Evolutionary conservation across 129 eudicot genomes (phyloP), one percentile per base, ranked within the genome.

Genomic region (Helichrysum umbraculigerum): DNA sequence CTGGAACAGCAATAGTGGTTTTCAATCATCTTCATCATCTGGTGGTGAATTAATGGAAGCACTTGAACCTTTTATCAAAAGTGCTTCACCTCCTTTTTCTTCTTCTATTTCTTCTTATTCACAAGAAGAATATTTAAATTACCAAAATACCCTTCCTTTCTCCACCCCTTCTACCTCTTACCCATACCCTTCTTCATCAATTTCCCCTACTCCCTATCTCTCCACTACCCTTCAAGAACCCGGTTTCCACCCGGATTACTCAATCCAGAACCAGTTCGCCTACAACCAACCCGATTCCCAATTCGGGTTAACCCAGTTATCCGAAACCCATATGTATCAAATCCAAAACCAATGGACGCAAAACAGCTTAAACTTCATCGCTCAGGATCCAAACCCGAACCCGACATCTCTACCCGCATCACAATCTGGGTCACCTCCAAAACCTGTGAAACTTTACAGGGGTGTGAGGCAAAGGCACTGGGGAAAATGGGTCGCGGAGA

Each of bases 401-500:
- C 44, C 39, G 20, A n/a, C 4, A 10, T 44, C 17, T 0, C 0
- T 78, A 54, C 82, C 78, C 0, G 87, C 78, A 65, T 80, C 78
- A 64, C 92, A 81, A 32, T 11, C 79, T 42, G 90, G 89, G 62
- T 61, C 86, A 7, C 87, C 88, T 19, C 60, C 86, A 5, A 89
- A 84, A 83, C 91, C 93, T 20, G 33, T 77, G 6, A 92, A 92
- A 76, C 91, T 92, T 7, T 92, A 92, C 81, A 66, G 98, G 68
- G 98, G 98, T 12, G 98, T 92, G 37, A 88, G 98, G 61, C 98
- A 92, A 79, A 50, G 98, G 12, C 98, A 92, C 54, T 92, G 98
- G 98, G 98, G 98, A 0, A 92, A 90, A 76, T 90, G 98, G 98
- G 96, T 92, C 12, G 96, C 96, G 14, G 98, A 89, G 79, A 92